phyloP scores from a whole-genome alignment of 2,329 filamentous ascomycete genomes.

The Colletotrichum tropicicola region DNA sequence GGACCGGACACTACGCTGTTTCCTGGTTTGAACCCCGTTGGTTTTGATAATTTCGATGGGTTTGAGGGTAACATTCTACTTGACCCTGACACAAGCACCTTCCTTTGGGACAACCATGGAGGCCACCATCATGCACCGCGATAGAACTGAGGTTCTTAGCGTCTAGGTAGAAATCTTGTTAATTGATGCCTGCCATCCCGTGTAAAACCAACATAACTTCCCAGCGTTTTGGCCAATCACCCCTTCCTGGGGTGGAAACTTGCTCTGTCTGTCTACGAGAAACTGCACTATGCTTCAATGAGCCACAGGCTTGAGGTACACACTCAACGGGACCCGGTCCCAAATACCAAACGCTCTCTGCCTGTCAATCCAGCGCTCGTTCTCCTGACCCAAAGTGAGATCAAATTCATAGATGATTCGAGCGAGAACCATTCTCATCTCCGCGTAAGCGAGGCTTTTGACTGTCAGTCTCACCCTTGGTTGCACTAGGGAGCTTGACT shows the following conservation, averaged over 20 bases:
- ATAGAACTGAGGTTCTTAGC: not conserved
- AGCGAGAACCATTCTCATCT: constrained; percentile 17
- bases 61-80: not conserved
- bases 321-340: not conserved
- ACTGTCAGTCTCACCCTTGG: not conserved
- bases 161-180: not conserved
- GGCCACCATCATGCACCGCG: not conserved
- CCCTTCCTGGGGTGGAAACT: too few species aligned
- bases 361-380: not conserved
- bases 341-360: not conserved
- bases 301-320: not conserved
- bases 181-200: too few species aligned
- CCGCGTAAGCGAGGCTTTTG: constrained; percentile 12
- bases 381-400: not conserved
- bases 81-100: not conserved
- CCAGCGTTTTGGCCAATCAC: too few species aligned
- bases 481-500: not conserved
- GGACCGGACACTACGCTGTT: not conserved
- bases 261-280: not conserved
- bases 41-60: not conserved
- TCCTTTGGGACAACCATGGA: not conserved
- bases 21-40: not conserved
- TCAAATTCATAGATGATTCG: constrained; percentile 7
- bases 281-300: not conserved
- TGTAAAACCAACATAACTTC: too few species aligned